Base-by-base conservation (phyloP, 1,139 yeast genomes). In the Saccharomyces hybrid region DNA sequence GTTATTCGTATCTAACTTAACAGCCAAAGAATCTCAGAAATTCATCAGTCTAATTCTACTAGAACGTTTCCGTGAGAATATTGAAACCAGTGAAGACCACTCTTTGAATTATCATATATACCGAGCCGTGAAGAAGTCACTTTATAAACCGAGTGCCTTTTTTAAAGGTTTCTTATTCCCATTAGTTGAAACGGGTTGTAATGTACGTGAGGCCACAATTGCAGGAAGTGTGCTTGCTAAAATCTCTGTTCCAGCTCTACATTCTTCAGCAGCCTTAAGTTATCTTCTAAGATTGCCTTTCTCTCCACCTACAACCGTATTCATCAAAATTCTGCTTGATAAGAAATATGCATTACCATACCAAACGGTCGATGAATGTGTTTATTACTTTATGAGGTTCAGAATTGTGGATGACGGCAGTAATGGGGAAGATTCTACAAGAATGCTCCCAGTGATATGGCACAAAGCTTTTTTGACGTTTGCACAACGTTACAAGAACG, bases 61-160 rank as follows among this genome's bases (percentile, higher is more conserved):
- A 59, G 96, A 90, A 62, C 80, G 96, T 67, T 90, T 93, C 70
- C 82, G 97, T 71, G 79, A 78, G 46, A 87, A 88, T 57, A 86
- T 93, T 55, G 95, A 88, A 65, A 87, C 84, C 44, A 83, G 84
- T 54, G 90, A 84, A 61, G 74, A 73, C 46, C 77, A 74, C 56
- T 75, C 86, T 27, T 75, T 86, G 59, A 91, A 95, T 72, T 93
- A 93, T 70, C 99, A 93, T 69, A 78, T 93, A 51, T 93, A 93
- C 72, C 82, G 97, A 67, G 84, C 99, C 0, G 75, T 93, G 63
- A 91, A 91, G 71, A 95, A 95, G 73, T 82, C 97, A 0, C 78
- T 95, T 54, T 93, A 93, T 76, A 95, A 93, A 72, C 99, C 99
- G 27, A 93, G 95, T 55, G 99, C 99, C 14, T 95, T 91, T 66